Conservation (phyloP, 805 yeast genomes). For the Candida sithepensis region DNA sequence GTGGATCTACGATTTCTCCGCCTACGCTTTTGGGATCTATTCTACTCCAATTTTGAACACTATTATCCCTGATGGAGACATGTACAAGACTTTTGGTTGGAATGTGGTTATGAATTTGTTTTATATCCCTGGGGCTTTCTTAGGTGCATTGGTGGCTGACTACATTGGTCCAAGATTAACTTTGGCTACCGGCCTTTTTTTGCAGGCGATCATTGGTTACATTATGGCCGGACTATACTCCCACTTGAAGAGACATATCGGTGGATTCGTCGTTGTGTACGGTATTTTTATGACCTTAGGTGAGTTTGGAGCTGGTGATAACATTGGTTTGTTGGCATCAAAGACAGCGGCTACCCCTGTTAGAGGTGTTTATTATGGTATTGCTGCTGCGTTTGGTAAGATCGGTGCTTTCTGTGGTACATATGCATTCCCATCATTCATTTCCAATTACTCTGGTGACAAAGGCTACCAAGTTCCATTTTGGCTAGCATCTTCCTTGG, state of each 20-base stretch:
- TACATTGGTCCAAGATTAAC: conserved; percentile 89
- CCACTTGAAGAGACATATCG: conserved; percentile 56
- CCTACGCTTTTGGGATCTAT: conserved; percentile 84
- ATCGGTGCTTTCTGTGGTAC: conserved; percentile 92
- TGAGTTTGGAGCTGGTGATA: conserved; percentile 94
- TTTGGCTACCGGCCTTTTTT: conserved; percentile 58
- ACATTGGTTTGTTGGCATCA: conserved; percentile 82
- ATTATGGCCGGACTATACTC: conserved; percentile 74
- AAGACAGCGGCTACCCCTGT: conserved; percentile 83
- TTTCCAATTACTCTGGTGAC: conserved; percentile 54
- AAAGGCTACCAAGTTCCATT: conserved; percentile 73
- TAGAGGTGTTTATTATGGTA: conserved; percentile 87
- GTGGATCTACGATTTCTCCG: conserved; percentile 88
- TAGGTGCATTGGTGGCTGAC: conserved; percentile 86
- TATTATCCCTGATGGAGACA: conserved; percentile 55
- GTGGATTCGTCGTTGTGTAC: conserved; percentile 77
- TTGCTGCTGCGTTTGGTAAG: conserved; percentile 90
- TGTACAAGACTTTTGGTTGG: conserved; percentile 86
- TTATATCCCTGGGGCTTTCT: conserved; percentile 84
- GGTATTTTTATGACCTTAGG: conserved; percentile 87
- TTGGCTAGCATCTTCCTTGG: conserved; percentile 75
- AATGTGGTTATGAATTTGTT: conserved; percentile 82
- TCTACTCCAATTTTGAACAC: conserved; percentile 64
- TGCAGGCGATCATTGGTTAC: conserved; percentile 78
- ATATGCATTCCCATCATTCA: conserved; percentile 81